Base-by-base conservation (phyloP, 2,329 filamentous ascomycete genomes). In the Colletotrichum ledebouriae region DNA sequence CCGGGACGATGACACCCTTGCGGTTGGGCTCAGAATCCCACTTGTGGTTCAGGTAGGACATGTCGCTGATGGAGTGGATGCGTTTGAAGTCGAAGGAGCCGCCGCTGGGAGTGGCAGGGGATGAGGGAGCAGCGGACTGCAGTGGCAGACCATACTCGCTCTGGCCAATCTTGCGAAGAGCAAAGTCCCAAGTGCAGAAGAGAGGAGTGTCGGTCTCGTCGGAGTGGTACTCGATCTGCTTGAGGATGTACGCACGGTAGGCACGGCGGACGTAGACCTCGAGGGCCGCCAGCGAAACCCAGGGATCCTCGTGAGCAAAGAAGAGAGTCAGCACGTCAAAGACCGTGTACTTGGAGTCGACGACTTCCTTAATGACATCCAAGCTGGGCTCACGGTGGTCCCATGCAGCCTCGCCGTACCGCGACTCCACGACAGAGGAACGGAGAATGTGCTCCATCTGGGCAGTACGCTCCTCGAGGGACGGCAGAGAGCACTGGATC, bases 371-470 rank as follows among this genome's bases (percentile, higher is more conserved):
- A 82, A 99, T 91, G 72, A 97, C 86, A 22, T 97, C 92, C 61
- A 97, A 84, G 81, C 92, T 93, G 55, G 96, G 96, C 81, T 98
- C 93, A 73, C 96, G 88, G 83, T 99, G 96, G 72, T 98, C 95
- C 92, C 93, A 97, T 59, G 95, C 94, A 69, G 93, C 94, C 86
- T 99, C 96, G 68, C 96, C 96, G 76, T 99, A 99, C 73, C 93
- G 91, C n/a, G 94, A 97, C 80, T 99, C 94, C 7, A 98, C 89
- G 22, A 99, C 96, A 0, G 96, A 95, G 29, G 95, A 97, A 68
- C 94, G 93, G 63, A 99, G 86, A 72, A 99, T 99, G 81, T 98
- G 95, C 85, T 98, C 96, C 95, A 99, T 98, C 84, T 99, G 96
- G 6, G 92, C 88, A 29, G 93, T 92, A 73, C 96, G 91, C 86